phyloP scores from a whole-genome alignment of 2,329 filamentous ascomycete genomes.

The Cryphonectria carpinicola region DNA sequence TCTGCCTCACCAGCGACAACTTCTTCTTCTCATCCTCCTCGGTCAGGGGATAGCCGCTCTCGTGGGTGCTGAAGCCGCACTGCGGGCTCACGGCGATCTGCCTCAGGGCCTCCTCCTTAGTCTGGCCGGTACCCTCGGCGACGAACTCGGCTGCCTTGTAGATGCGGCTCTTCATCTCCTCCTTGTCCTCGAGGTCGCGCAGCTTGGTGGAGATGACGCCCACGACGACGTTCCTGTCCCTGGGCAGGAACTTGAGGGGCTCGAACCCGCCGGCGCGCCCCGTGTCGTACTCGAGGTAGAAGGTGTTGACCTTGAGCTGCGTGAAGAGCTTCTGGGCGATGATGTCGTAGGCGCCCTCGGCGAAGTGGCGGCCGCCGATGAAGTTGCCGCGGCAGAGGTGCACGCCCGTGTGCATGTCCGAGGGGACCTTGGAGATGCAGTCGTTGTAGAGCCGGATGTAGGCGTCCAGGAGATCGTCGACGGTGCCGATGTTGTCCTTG shows the following conservation, averaged over 20 bases:
- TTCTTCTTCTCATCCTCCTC: slow-evolving; percentile 75
- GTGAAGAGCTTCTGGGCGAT: slow-evolving; percentile 70
- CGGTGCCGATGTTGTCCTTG: slow-evolving; percentile 66
- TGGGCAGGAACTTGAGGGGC: slow-evolving; percentile 63
- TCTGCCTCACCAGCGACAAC: slow-evolving; percentile 68
- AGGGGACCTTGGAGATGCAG: slow-evolving; percentile 63
- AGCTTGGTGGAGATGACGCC: slow-evolving; percentile 68
- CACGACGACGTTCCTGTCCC: slow-evolving; percentile 65
- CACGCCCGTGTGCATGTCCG: slow-evolving; percentile 76
- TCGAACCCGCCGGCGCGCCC: slow-evolving; percentile 68
- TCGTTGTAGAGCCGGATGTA: slow-evolving; percentile 81
- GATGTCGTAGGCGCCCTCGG: slow-evolving; percentile 68
- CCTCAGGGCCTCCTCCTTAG: slow-evolving; percentile 68
- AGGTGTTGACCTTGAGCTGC: slow-evolving; percentile 66
- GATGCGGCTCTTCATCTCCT: slow-evolving; percentile 64
- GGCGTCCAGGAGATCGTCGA: slow-evolving; percentile 72
- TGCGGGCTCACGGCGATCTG: slow-evolving; percentile 71
- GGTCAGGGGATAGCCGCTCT: slow-evolving; percentile 70
- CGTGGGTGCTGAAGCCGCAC: slow-evolving; percentile 76
- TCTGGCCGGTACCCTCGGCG: slow-evolving; percentile 68
- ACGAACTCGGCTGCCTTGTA: slow-evolving; percentile 68
- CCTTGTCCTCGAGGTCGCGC: slow-evolving; percentile 64
- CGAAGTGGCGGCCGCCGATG: slow-evolving; percentile 67
- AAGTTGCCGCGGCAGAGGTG: slow-evolving; percentile 76
- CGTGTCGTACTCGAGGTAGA: slow-evolving; percentile 73